Conservation (phyloP, 2,329 filamentous ascomycete genomes). For the Aurifilum marmelostoma region DNA sequence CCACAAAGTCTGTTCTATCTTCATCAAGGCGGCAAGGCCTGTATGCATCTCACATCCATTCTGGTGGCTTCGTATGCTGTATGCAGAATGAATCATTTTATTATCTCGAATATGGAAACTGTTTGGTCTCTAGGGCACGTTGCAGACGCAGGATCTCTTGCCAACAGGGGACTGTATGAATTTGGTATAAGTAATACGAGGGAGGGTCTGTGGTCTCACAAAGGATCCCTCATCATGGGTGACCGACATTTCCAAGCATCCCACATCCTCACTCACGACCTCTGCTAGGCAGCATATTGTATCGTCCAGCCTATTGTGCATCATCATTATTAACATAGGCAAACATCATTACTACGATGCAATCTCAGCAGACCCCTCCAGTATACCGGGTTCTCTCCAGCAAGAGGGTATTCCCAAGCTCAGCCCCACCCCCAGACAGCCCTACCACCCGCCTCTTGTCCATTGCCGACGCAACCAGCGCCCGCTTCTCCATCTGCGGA, state of each 20-base stretch:
- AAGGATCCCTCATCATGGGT: not conserved
- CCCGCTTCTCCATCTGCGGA: conserved; percentile 44
- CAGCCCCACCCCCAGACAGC: not conserved
- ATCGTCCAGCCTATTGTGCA: not conserved
- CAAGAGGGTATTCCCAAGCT: conserved; percentile 21
- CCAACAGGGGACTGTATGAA: not conserved
- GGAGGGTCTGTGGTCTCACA: not conserved
- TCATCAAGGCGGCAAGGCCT: too few species aligned
- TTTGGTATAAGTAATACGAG: not conserved
- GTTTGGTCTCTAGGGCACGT: not conserved
- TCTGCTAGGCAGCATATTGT: not conserved
- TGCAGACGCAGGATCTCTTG: too few species aligned
- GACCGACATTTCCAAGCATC: not conserved
- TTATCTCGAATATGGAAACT: not conserved
- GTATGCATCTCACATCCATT: not conserved
- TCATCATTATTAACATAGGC: not conserved
- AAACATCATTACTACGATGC: not conserved
- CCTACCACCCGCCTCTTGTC: conserved; percentile 38
- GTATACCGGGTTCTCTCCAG: conserved; percentile 7
- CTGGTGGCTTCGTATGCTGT: not conserved
- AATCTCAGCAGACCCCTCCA: not conserved
- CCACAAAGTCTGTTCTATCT: not conserved
- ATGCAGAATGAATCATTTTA: not conserved
- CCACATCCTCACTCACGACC: not conserved
- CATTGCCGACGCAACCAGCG: conserved; percentile 48